phyloP scores from a whole-genome alignment of 2,329 filamentous ascomycete genomes.

The Cytospora schulzeri region DNA sequence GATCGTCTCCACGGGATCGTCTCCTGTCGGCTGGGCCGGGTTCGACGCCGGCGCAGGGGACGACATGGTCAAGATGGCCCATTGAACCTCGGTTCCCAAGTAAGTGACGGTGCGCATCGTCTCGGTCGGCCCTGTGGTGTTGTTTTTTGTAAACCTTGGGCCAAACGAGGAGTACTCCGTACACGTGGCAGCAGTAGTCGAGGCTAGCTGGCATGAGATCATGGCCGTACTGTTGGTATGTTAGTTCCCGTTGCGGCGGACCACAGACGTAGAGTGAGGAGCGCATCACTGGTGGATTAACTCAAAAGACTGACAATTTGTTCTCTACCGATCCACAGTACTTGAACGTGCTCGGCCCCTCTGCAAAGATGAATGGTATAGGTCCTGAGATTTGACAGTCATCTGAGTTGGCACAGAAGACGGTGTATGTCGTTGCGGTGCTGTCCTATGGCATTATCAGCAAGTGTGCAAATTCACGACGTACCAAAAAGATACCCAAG shows the following conservation, averaged over 20 bases:
- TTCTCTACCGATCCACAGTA: constrained; percentile 20
- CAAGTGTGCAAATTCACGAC: constrained; percentile 1
- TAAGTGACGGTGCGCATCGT: constrained; percentile 50
- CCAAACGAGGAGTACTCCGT: constrained; percentile 51
- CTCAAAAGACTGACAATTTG: constrained; percentile 10
- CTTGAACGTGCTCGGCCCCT: constrained; percentile 46
- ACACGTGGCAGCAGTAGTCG: constrained; percentile 48
- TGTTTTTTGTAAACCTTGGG: constrained; percentile 42
- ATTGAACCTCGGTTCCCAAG: constrained; percentile 44
- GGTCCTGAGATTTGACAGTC: constrained; percentile 49
- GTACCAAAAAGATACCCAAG: background rate
- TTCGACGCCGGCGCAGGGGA: constrained; percentile 39
- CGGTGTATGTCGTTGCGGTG: constrained; percentile 48
- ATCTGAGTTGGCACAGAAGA: constrained; percentile 48
- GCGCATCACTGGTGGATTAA: background rate
- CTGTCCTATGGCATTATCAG: constrained; percentile 37
- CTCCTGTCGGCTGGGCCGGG: constrained; percentile 26
- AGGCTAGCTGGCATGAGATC: constrained; percentile 46
- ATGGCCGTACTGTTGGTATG: constrained; percentile 43
- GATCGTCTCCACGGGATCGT: constrained; percentile 15
- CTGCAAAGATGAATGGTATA: constrained; percentile 50
- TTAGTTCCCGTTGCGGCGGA: background rate
- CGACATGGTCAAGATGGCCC: constrained; percentile 48
- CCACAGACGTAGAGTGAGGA: constrained; percentile 5
- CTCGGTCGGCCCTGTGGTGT: constrained; percentile 46